Percentiles rank a stretch among this genome's conserved stretches.
These are phyloP conservation scores for Candolleomyces eurysporus DNA, from an alignment of 768 basidiomycete species.

Conservation along the genomic window DNA sequence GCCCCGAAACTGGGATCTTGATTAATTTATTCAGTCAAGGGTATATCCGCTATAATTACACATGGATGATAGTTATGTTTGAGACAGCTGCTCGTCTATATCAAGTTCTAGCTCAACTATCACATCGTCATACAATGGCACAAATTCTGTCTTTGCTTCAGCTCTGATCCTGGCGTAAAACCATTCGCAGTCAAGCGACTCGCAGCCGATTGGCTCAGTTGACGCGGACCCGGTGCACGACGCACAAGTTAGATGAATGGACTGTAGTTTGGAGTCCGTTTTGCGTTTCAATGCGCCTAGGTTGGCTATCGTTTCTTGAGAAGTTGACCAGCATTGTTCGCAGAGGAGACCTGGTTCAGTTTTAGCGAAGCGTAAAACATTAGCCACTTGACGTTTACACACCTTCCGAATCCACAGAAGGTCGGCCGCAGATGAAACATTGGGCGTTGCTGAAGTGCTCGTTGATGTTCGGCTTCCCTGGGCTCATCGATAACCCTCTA, in stretches of 20 bases:
- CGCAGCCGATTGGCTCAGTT: conserved; percentile 66
- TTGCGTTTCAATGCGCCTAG: conserved; percentile 52
- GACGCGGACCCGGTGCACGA: conserved; percentile 61
- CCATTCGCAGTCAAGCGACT: conserved; percentile 86
- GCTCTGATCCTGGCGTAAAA: conserved; percentile 68
- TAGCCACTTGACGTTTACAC: neutral
- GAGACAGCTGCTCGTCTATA: conserved; percentile 8
- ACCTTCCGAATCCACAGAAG: conserved; percentile 32
- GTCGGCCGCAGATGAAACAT: conserved; percentile 66
- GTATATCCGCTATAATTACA: too few relatives aligned
- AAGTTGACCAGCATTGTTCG: conserved; percentile 49
- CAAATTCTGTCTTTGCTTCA: conserved; percentile 40
- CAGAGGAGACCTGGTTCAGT: conserved; percentile 53
- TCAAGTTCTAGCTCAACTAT: conserved; percentile 31
- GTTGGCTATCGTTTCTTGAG: conserved; percentile 54
- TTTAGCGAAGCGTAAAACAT: neutral
- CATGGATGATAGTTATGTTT: neutral
- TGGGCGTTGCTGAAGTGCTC: conserved; percentile 71
- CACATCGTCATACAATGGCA: conserved; percentile 31
- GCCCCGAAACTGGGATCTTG: too few relatives aligned
- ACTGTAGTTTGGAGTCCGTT: conserved; percentile 51
- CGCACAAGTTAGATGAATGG: conserved; percentile 68
- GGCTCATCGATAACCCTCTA: conserved; percentile 17
- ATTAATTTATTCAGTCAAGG: too few relatives aligned
- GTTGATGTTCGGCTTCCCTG: conserved; percentile 56